These are phyloP conservation scores for Leucosporidium scottii DNA, from an alignment of 768 basidiomycete species.

Conservation along the genomic window DNA sequence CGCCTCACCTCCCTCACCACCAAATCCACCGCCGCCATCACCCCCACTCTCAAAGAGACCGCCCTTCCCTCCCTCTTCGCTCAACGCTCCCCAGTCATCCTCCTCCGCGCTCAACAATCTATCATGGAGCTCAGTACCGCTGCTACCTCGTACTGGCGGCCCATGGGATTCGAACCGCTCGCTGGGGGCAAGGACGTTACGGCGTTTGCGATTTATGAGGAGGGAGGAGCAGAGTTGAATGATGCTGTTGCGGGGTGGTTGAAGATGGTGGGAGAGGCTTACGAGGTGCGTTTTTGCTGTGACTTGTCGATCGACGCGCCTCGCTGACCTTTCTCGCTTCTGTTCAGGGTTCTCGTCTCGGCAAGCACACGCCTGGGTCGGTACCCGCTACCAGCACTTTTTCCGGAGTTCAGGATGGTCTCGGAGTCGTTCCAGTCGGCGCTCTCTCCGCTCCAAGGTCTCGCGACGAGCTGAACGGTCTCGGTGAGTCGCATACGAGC, in stretches of 20 bases:
- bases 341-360: conserved; percentile 18
- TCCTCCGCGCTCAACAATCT: conserved; percentile 22
- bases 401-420: conserved; percentile 12
- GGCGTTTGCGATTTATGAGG: conserved; percentile 26
- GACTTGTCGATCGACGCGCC: too few relatives aligned
- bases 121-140: conserved; percentile 7
- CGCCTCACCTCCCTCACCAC: background rate
- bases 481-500: conserved; percentile 9
- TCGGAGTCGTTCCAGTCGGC: conserved; percentile 8
- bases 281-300: conserved; percentile 11
- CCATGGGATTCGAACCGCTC: conserved; percentile 32
- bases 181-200: conserved; percentile 19
- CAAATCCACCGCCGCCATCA: background rate
- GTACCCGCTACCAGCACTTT: background rate
- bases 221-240: conserved; percentile 3
- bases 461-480: conserved; percentile 12
- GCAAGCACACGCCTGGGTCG: conserved; percentile 5
- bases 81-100: background rate
- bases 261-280: background rate
- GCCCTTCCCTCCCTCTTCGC: background rate
- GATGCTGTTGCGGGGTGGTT: conserved; percentile 14
- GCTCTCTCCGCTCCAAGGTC: background rate
- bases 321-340: background rate
- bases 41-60: conserved; percentile 5
- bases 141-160: conserved; percentile 25